Evolutionary conservation across 2,329 filamentous ascomycete species (phyloP).

Genomic region (Seiridium unicorne): DNA sequence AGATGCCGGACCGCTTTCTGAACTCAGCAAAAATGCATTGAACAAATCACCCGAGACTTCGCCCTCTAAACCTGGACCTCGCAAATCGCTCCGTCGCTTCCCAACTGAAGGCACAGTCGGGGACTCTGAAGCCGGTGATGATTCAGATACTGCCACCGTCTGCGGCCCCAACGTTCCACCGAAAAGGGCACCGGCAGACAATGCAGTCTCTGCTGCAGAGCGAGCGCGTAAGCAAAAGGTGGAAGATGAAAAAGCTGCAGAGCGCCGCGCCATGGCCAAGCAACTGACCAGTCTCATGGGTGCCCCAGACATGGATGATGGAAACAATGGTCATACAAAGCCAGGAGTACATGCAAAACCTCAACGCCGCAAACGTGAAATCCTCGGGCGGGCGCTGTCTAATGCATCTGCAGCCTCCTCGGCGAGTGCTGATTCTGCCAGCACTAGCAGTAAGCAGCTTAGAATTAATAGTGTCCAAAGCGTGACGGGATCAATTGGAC

Average conservation of each 20-base stretch:
- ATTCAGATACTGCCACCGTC: slow-evolving; percentile 18
- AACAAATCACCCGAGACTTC: slow-evolving; percentile 37
- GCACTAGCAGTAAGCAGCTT: slow-evolving; percentile 6
- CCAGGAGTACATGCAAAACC: slow-evolving; percentile 15
- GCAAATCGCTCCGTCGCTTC: slow-evolving; percentile 29
- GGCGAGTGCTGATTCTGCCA: slow-evolving; percentile 40
- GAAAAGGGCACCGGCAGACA: not conserved
- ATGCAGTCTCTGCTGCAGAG: slow-evolving; percentile 3
- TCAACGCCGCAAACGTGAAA: slow-evolving; percentile 40
- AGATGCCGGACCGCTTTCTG: slow-evolving; percentile 34
- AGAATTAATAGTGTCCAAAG: slow-evolving; percentile 13
- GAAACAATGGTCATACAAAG: slow-evolving; percentile 11
- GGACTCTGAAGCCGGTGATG: slow-evolving; percentile 39
- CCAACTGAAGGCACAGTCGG: slow-evolving; percentile 35
- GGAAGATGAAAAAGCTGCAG: slow-evolving; percentile 3
- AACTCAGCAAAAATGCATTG: slow-evolving; percentile 37
- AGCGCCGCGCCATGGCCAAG: slow-evolving; percentile 19
- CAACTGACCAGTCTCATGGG: slow-evolving; percentile 21
- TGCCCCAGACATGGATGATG: slow-evolving; percentile 8
- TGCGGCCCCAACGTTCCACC: not conserved
- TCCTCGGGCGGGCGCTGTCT: slow-evolving; percentile 58
- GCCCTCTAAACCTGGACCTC: slow-evolving; percentile 23
- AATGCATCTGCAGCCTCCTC: slow-evolving; percentile 52
- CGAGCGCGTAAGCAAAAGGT: slow-evolving; percentile 17
- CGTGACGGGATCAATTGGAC: slow-evolving; percentile 6